Evolutionary conservation across 768 basidiomycete genomes (phyloP).

Genomic region (Rhodotorula diobovata): DNA sequence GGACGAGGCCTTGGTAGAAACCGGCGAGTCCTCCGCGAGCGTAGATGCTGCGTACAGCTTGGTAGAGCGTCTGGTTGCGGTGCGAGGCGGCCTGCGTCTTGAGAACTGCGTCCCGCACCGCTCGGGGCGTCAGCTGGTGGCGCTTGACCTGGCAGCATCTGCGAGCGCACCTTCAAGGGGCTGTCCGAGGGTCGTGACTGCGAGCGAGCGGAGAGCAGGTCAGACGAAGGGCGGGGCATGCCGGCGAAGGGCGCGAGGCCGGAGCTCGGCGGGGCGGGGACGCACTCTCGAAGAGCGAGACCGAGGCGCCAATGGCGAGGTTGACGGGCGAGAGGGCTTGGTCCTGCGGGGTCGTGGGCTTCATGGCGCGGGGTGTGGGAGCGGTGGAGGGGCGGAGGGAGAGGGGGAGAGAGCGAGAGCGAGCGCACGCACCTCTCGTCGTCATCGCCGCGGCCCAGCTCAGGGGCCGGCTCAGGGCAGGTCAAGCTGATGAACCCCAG

Average conservation of each 20-base stretch:
- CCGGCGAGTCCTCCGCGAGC: constrained; percentile 78
- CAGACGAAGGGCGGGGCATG: no score
- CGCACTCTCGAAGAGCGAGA: constrained; percentile 23
- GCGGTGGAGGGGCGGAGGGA: neutral
- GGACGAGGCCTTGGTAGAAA: constrained; percentile 96
- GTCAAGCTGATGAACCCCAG: no score
- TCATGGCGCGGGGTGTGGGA: neutral
- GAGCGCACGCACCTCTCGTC: no score
- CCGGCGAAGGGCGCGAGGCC: neutral
- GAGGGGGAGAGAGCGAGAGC: neutral
- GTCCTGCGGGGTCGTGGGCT: neutral
- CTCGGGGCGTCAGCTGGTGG: neutral
- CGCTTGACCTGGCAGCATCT: no score
- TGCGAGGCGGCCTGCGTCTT: constrained; percentile 99
- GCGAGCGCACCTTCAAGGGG: constrained; percentile 16
- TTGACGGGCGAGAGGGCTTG: constrained; percentile 1
- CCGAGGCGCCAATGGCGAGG: constrained; percentile 21
- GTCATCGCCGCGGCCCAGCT: no score
- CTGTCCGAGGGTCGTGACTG: constrained; percentile 29
- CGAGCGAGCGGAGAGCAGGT: neutral
- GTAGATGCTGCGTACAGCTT: constrained; percentile 79
- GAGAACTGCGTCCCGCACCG: constrained; percentile 60
- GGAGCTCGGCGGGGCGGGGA: neutral
- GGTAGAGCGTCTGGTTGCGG: constrained; percentile 77
- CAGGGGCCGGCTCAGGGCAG: no score